Conservation (phyloP, 202 grass and related monocot species). For the Zoysia matrella region DNA sequence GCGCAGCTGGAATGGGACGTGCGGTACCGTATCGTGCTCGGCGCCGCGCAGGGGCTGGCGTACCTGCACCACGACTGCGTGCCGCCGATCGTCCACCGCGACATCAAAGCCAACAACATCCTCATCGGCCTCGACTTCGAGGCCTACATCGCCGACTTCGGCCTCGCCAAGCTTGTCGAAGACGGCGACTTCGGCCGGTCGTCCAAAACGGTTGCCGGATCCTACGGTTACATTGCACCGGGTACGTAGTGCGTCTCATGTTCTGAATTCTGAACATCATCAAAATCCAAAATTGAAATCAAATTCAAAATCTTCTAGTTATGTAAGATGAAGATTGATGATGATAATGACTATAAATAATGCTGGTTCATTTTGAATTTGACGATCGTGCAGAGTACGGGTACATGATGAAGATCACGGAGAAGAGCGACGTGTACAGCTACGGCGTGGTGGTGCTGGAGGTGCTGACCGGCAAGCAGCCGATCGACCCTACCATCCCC, state of each 20-base stretch:
- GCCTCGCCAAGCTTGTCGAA: slow-evolving; percentile 95
- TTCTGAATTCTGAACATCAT: no score
- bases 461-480: slow-evolving; percentile 92
- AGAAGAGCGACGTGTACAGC: slow-evolving; percentile 96
- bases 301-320: no score
- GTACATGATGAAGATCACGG: slow-evolving; percentile 94
- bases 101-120: slow-evolving; percentile 99
- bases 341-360: no score
- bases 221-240: slow-evolving; percentile 84
- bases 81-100: slow-evolving; percentile 59
- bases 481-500: slow-evolving; percentile 90
- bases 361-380: no score
- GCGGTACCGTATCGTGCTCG: slow-evolving; percentile 43
- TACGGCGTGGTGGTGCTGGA: slow-evolving; percentile 90
- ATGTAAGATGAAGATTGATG: no score
- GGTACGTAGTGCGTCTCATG: slow-evolving; percentile 36
- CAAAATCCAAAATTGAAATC: no score
- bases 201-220: slow-evolving; percentile 51
- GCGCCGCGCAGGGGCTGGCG: slow-evolving; percentile 27
- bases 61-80: slow-evolving; percentile 99
- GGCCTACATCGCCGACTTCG: slow-evolving; percentile 95
- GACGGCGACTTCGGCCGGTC: slow-evolving; percentile 77
- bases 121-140: slow-evolving; percentile 93
- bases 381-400: slow-evolving; percentile 67
- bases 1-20: slow-evolving; percentile 92